phyloP scores from a whole-genome alignment of 1,284 basidiomycete genomes.

The Leccinum fallax region DNA sequence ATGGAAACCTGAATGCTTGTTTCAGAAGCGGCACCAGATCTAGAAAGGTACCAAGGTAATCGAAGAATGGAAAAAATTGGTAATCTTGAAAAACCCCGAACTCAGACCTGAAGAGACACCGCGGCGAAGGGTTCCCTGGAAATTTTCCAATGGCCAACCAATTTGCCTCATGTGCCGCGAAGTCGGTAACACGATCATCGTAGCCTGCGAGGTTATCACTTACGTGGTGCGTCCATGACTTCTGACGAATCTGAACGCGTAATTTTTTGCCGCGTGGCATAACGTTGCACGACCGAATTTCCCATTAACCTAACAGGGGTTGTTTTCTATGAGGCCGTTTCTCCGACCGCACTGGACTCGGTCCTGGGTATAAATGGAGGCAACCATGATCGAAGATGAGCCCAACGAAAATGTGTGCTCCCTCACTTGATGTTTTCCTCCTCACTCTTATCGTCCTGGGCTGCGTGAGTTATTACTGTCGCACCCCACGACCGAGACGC shows the following conservation, averaged over 20 bases:
- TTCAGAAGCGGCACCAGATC: slow-evolving; percentile 14
- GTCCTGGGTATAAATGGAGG: slow-evolving; percentile 23
- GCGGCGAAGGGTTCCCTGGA: slow-evolving; percentile 27
- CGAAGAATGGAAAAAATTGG: slow-evolving; percentile 24
- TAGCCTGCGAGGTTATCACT: slow-evolving; percentile 27
- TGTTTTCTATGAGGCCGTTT: slow-evolving; percentile 5
- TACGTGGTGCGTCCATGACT: slow-evolving; percentile 28
- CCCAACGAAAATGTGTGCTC: slow-evolving; percentile 17
- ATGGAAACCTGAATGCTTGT: slow-evolving; percentile 5
- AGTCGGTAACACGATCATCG: slow-evolving; percentile 24
- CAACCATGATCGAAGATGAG: not conserved
- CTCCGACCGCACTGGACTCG: slow-evolving; percentile 3
- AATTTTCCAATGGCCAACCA: slow-evolving; percentile 12
- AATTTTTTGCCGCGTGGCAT: slow-evolving; percentile 12
- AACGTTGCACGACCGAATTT: slow-evolving; percentile 4
- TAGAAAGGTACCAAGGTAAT: slow-evolving; percentile 20
- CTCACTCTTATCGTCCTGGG: slow-evolving; percentile 18
- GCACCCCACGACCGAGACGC: slow-evolving; percentile 7
- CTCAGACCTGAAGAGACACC: slow-evolving; percentile 27
- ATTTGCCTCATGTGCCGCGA: slow-evolving; percentile 15
- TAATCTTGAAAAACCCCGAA: slow-evolving; percentile 22
- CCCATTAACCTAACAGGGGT: slow-evolving; percentile 17
- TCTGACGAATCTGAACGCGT: slow-evolving; percentile 16
- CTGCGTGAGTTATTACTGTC: slow-evolving; percentile 14
- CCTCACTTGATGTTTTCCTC: slow-evolving; percentile 9